Evolutionary conservation across 768 basidiomycete species (phyloP).

Genomic region (Phylloporus scabripes): DNA sequence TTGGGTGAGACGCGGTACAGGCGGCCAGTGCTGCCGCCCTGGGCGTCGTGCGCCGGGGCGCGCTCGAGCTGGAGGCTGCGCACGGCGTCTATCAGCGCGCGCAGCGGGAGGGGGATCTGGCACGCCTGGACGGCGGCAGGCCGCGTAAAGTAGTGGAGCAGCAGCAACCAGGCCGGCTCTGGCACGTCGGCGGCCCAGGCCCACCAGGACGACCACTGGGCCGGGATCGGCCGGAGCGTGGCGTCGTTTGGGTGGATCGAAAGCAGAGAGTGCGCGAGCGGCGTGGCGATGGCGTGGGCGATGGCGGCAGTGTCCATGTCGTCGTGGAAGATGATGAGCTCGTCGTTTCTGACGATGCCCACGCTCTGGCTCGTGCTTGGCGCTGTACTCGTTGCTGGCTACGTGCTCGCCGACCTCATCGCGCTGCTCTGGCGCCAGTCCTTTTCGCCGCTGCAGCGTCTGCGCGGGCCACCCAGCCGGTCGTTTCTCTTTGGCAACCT

Average conservation of each 20-base stretch:
- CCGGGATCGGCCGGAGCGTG: slow-evolving; percentile 17
- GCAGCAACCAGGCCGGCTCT: slow-evolving; percentile 22
- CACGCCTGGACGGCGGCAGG: too few species aligned
- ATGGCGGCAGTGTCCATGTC: slow-evolving; percentile 12
- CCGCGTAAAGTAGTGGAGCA: slow-evolving; percentile 19
- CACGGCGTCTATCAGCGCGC: slow-evolving; percentile 19
- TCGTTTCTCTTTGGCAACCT: slow-evolving; percentile 52
- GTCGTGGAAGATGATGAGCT: too few species aligned
- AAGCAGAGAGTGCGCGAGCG: slow-evolving; percentile 32
- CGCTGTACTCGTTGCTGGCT: slow-evolving; percentile 16
- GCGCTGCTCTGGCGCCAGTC: slow-evolving; percentile 40
- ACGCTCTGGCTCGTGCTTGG: not conserved
- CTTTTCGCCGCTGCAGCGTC: slow-evolving; percentile 42
- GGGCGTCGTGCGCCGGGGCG: too few species aligned
- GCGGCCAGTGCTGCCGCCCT: not conserved
- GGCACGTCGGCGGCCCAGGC: slow-evolving; percentile 25
- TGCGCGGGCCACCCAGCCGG: slow-evolving; percentile 41
- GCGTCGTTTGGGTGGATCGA: slow-evolving; percentile 46
- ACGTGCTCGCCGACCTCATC: slow-evolving; percentile 34
- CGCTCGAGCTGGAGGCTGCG: slow-evolving; percentile 27
- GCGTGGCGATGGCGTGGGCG: slow-evolving; percentile 17
- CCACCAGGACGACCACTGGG: slow-evolving; percentile 35
- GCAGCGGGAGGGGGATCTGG: slow-evolving; percentile 22
- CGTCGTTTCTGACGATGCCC: too few species aligned
- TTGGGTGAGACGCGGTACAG: slow-evolving; percentile 65